phyloP scores from a whole-genome alignment of 2,329 filamentous ascomycete species.

The Calonectria fujianensis region DNA sequence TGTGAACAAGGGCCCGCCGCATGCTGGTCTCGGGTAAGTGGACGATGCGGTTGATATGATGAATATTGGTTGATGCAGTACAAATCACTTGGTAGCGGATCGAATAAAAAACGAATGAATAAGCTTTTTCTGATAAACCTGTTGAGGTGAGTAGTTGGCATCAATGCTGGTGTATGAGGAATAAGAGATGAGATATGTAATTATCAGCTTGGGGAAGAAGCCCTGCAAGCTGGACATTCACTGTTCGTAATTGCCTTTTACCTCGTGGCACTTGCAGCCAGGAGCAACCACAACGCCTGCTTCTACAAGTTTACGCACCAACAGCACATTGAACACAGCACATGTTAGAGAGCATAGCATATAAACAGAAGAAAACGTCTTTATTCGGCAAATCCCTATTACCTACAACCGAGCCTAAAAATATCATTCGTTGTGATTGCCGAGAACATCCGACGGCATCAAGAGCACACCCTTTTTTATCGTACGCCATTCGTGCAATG shows the following conservation, averaged over 20 bases:
- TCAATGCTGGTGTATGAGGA: not conserved
- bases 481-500: slow-evolving; percentile 71
- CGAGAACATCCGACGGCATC: slow-evolving; percentile 39
- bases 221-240: not conserved
- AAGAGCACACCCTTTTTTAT: slow-evolving; percentile 60
- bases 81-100: not conserved
- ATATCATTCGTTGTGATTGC: slow-evolving; percentile 42
- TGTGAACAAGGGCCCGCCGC: slow-evolving; percentile 53
- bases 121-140: not conserved
- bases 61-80: slow-evolving; percentile 33
- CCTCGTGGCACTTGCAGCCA: not conserved
- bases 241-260: not conserved
- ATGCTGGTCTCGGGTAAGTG: slow-evolving; percentile 52
- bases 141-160: not conserved
- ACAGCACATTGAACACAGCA: not conserved
- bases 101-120: not conserved
- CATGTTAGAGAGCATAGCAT: not conserved
- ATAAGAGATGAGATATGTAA: no score
- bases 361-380: slow-evolving; percentile 40
- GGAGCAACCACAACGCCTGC: not conserved
- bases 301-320: not conserved
- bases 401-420: slow-evolving; percentile 47
- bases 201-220: not conserved
- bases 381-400: slow-evolving; percentile 51
- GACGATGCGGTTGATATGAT: slow-evolving; percentile 28